Percentiles rank a stretch among this genome's conserved stretches.
Conservation (phyloP, 768 basidiomycete genomes). For the Ephemerocybe angulata region DNA sequence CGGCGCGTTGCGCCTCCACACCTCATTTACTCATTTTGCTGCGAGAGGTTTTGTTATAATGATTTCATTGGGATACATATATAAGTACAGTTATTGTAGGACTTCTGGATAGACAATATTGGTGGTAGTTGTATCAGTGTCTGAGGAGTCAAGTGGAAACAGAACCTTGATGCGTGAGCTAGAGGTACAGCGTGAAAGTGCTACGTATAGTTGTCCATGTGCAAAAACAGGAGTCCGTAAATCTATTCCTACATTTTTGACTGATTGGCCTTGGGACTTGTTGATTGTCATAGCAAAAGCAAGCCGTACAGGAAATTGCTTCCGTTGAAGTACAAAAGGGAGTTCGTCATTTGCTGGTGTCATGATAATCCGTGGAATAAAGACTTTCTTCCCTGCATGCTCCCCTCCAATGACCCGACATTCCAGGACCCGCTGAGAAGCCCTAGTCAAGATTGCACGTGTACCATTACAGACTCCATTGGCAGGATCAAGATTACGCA, state of each 20-base stretch:
- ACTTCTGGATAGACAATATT: conserved; percentile 31
- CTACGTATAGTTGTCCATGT: conserved; percentile 40
- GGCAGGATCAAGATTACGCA: conserved; percentile 26
- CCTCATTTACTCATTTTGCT: neutral
- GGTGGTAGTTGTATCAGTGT: conserved; percentile 8
- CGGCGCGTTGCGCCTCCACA: neutral
- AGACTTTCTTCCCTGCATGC: conserved; percentile 15
- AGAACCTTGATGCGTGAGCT: conserved; percentile 22
- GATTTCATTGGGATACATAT: neutral
- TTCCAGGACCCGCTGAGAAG: neutral
- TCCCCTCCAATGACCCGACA: neutral
- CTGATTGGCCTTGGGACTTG: conserved; percentile 38
- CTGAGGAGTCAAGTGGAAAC: conserved; percentile 12
- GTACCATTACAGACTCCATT: conserved; percentile 31
- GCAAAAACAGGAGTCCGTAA: conserved; percentile 29
- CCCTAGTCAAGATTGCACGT: conserved; percentile 18
- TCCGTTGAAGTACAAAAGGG: conserved; percentile 25
- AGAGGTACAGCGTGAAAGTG: conserved; percentile 29
- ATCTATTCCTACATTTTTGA: conserved; percentile 31
- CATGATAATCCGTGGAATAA: conserved; percentile 37
- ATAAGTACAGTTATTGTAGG: conserved; percentile 5
- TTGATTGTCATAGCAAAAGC: conserved; percentile 40
- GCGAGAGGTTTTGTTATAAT: neutral
- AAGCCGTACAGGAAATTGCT: conserved; percentile 37
- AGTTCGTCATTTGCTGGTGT: conserved; percentile 13